Base-by-base conservation (phyloP, 139 green algal genomes). In the Chlorella sp. region DNA sequence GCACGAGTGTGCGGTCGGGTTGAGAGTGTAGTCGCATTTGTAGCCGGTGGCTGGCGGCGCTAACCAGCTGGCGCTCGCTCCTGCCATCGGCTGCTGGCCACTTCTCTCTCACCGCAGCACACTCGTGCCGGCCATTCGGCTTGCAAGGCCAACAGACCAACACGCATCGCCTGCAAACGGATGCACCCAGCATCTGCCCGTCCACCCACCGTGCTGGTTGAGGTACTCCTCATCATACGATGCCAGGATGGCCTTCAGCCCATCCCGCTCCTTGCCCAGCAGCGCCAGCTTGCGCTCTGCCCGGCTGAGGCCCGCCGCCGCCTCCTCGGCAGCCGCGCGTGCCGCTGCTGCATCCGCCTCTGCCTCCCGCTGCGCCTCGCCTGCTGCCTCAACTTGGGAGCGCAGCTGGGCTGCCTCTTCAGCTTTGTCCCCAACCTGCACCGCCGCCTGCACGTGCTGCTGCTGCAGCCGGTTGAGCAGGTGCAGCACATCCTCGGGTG, bases 151-250 rank as follows among this genome's bases (percentile, higher is more conserved):
- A 24, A 28, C 56, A 5, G 56, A 65, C 8, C 56, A n/a, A n/a
- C 11, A 3, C 5, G 44, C 73, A 43, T 72, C 65, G 34, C 51
- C 75, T 65, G 22, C 56, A 65, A 65, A 24, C 9, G 56, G 56
- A n/a, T 65, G 9, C 26, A 24, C 22, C 22, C 22, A 65, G 56
- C 22, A 65, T 20, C 56, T n/a, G 56, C 56, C 26, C 22, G 56
- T 24, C 22, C 28, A 17, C 80, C 44, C 48, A 79, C 69, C 70
- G 24, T 86, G 81, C 36, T 86, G 81, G 54, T 68, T 81, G 41
- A 89, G 85, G n/a, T 86, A 86, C 72, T 92, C 90, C 64, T 89
- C 88, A 36, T 94, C 86, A 65, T 94, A 94, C 13, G 75, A 87
- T n/a, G 84, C 76, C 65, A 94, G 43, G 43, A 94, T 81, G 46